Conservation (phyloP, 768 basidiomycete species). For the Cantharellus cinnabarinus region DNA sequence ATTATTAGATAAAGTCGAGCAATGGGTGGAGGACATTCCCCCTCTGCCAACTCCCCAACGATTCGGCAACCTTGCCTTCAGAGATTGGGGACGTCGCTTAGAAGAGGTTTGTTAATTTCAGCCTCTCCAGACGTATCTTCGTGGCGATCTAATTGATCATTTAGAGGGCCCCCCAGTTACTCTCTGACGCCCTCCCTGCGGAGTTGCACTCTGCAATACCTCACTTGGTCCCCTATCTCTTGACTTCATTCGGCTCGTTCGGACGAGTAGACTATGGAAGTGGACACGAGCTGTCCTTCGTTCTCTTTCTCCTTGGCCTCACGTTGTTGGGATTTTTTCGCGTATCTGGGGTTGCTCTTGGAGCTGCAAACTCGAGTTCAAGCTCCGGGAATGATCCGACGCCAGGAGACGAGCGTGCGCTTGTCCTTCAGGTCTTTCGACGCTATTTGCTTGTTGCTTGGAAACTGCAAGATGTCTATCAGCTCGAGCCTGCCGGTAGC, state of each 20-base stretch:
- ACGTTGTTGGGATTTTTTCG: constrained; percentile 43
- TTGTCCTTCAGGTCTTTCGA: constrained; percentile 38
- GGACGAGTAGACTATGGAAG: constrained; percentile 90
- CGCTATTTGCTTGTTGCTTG: constrained; percentile 63
- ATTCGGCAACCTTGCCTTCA: constrained; percentile 82
- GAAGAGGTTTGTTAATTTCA: constrained; percentile 36
- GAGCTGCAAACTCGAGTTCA: too few relatives aligned
- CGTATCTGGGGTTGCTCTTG: too few relatives aligned
- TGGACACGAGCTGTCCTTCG: constrained; percentile 85
- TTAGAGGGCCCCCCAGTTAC: constrained; percentile 21
- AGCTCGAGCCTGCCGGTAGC: constrained; percentile 86
- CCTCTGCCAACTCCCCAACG: constrained; percentile 53
- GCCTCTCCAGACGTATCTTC: background rate
- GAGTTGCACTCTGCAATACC: constrained; percentile 28
- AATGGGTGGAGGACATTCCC: constrained; percentile 69
- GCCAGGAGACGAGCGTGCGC: constrained; percentile 37
- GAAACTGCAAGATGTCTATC: constrained; percentile 72
- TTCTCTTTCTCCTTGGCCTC: constrained; percentile 52
- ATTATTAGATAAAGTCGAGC: constrained; percentile 44
- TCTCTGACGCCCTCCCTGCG: constrained; percentile 28
- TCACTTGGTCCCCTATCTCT: constrained; percentile 56
- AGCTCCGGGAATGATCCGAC: constrained; percentile 19
- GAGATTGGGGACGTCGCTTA: constrained; percentile 61
- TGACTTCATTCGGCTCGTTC: constrained; percentile 76
- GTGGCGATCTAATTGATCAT: background rate